Conservation (phyloP, 148 eudicot genomes). For the Heliamphora exappendiculata region DNA sequence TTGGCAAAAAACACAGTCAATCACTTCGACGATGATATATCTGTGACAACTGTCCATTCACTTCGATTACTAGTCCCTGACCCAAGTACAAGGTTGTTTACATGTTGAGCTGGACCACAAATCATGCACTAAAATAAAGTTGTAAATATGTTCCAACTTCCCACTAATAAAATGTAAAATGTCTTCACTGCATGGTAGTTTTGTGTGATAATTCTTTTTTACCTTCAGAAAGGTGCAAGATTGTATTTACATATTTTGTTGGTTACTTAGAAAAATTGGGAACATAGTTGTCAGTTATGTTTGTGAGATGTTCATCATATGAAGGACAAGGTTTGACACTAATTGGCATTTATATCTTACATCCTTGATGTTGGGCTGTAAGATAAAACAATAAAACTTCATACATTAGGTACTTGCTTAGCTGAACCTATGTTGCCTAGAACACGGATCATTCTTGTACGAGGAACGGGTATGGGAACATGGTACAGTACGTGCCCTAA, state of each 20-base stretch:
- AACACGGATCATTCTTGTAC: no score
- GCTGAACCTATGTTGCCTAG: no score
- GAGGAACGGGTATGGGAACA: no score
- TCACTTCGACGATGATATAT: background rate
- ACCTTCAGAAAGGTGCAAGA: background rate
- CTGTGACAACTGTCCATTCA: background rate
- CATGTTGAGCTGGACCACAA: background rate
- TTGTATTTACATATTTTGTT: background rate
- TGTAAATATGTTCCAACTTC: background rate
- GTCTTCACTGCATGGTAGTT: background rate
- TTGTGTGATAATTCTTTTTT: background rate
- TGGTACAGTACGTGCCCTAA: no score
- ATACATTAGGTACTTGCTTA: background rate
- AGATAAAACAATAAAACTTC: background rate
- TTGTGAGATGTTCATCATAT: background rate
- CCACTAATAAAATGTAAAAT: background rate
- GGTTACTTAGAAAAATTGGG: background rate
- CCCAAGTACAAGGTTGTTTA: background rate
- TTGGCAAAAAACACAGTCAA: background rate
- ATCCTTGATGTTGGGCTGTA: background rate
- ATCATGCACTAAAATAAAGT: background rate
- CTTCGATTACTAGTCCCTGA: background rate
- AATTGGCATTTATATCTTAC: background rate
- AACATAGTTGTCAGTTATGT: background rate
- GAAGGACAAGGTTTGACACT: background rate